These are phyloP conservation scores for Saccharomyces hybrid DNA, from an alignment of 1,139 yeast genomes.

Conservation along the genomic window DNA sequence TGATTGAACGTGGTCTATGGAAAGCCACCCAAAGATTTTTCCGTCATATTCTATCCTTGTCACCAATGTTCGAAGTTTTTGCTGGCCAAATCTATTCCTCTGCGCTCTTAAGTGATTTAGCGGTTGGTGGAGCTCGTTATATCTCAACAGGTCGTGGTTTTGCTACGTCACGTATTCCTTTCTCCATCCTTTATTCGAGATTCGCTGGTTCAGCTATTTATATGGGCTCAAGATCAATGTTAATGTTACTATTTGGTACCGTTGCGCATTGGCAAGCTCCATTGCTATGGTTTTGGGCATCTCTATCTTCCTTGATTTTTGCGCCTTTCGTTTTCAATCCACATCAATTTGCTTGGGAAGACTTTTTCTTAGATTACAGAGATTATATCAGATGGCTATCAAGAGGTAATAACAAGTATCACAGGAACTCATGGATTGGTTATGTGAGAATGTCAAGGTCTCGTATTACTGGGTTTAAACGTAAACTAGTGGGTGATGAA, in stretches of 20 bases:
- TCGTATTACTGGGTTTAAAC: constrained; percentile 95
- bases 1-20: constrained; percentile 97
- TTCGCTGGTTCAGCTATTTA: constrained; percentile 96
- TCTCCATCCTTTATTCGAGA: constrained; percentile 88
- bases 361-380: constrained; percentile 96
- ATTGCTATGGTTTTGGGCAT: constrained; percentile 96
- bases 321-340: constrained; percentile 97
- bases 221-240: constrained; percentile 86
- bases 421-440: constrained; percentile 98
- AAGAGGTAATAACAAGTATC: constrained; percentile 98
- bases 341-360: constrained; percentile 98
- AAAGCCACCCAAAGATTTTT: constrained; percentile 84
- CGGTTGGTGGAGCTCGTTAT: constrained; percentile 99
- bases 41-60: constrained; percentile 81
- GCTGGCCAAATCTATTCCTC: constrained; percentile 96
- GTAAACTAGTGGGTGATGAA: constrained; percentile 76
- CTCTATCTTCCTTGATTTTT: constrained; percentile 78
- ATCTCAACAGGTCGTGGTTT: constrained; percentile 99
- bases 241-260: constrained; percentile 86
- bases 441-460: constrained; percentile 92
- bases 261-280: constrained; percentile 97
- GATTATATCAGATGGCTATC: constrained; percentile 97
- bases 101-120: constrained; percentile 79
- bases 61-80: constrained; percentile 96
- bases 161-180: constrained; percentile 98